Evolutionary conservation across 2,329 filamentous ascomycete species (phyloP).

Genomic region (Bipolaris cookei): DNA sequence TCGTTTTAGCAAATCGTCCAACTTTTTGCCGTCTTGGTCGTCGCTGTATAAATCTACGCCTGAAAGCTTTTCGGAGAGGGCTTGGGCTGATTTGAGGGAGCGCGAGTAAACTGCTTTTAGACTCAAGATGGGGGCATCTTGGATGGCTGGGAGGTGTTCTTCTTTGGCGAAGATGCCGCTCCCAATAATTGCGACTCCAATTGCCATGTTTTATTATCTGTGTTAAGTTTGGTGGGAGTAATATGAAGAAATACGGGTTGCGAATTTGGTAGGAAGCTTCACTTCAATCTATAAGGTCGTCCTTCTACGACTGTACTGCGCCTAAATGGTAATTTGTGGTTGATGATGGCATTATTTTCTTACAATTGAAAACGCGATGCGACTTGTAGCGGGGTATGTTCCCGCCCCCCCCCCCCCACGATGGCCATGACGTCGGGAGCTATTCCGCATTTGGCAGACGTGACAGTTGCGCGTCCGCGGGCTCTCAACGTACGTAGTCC

Average conservation of each 20-base stretch:
- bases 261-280: no score
- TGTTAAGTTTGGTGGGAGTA: background rate
- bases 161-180: constrained; percentile 68
- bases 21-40: constrained; percentile 56
- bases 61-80: constrained; percentile 44
- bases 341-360: background rate
- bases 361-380: constrained; percentile 15
- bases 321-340: constrained; percentile 27
- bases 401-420: constrained; percentile 25
- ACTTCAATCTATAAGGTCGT: constrained; percentile 1
- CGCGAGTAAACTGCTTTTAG: constrained; percentile 73
- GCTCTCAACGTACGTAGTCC: background rate
- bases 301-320: constrained; percentile 16
- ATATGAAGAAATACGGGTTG: no score
- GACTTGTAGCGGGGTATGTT: constrained; percentile 15
- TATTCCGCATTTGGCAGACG: constrained; percentile 22
- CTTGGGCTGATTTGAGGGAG: constrained; percentile 63
- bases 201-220: constrained; percentile 28
- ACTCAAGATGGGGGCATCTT: constrained; percentile 57
- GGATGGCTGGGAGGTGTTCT: constrained; percentile 68
- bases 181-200: constrained; percentile 67
- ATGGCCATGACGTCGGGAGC: constrained; percentile 23
- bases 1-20: constrained; percentile 61
- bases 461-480: constrained; percentile 11
- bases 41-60: constrained; percentile 65